These are phyloP conservation scores for Diaporthe australafricana DNA, from an alignment of 2,329 filamentous ascomycete genomes.

Conservation along the genomic window DNA sequence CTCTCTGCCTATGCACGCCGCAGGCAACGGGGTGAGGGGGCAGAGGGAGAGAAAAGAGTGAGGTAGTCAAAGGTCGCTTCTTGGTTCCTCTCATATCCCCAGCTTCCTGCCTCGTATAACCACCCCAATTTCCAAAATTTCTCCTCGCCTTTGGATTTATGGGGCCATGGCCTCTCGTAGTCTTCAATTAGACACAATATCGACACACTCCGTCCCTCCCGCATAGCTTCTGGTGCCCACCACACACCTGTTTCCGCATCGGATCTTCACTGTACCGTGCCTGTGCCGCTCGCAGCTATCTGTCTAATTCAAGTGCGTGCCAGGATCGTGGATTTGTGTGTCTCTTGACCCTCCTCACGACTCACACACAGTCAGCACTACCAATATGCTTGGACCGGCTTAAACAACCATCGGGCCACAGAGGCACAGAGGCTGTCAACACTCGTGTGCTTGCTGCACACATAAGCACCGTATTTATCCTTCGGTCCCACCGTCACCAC, in stretches of 20 bases:
- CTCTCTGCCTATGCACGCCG: neutral
- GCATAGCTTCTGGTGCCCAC: neutral
- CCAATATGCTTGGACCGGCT: slow-evolving; percentile 24
- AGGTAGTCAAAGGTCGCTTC: neutral
- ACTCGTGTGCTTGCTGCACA: slow-evolving; percentile 4
- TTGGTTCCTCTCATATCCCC: neutral
- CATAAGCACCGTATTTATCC: slow-evolving; percentile 22
- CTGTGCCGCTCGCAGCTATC: slow-evolving; percentile 19
- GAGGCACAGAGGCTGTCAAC: slow-evolving; percentile 15
- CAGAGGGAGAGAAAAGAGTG: neutral
- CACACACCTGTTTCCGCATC: neutral
- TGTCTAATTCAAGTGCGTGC: slow-evolving; percentile 3
- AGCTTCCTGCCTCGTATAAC: slow-evolving; percentile 17
- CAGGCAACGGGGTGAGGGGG: neutral
- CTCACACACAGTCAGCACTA: slow-evolving; percentile 34
- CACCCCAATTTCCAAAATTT: slow-evolving; percentile 6
- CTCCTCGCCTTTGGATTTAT: neutral
- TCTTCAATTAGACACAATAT: slow-evolving; percentile 26
- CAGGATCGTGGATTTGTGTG: slow-evolving; percentile 4
- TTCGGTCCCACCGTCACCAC: slow-evolving; percentile 1
- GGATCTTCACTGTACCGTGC: slow-evolving; percentile 2
- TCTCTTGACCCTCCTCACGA: slow-evolving; percentile 23
- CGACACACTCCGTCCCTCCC: neutral
- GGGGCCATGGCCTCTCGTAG: neutral
- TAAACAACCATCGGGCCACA: slow-evolving; percentile 11